phyloP scores from a whole-genome alignment of 148 eudicot genomes.

The Camellia granthamiana region DNA sequence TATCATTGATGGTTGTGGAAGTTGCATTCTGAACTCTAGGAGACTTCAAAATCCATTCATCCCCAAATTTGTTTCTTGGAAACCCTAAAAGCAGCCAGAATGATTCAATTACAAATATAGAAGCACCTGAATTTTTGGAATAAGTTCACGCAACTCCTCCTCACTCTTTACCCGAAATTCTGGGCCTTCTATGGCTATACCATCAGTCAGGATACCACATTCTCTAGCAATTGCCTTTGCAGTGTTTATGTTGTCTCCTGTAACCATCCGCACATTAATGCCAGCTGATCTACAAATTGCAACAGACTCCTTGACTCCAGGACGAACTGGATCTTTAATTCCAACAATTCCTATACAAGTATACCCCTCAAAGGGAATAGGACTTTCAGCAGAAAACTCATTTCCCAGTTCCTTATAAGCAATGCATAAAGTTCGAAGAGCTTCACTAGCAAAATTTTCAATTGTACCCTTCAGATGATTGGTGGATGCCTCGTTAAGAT shows the following conservation, averaged over 20 bases:
- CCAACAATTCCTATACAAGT: conserved; percentile 74
- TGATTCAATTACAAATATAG: neutral
- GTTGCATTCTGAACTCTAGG: neutral
- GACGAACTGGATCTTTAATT: conserved; percentile 84
- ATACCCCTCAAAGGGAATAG: conserved; percentile 62
- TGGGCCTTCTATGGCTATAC: conserved; percentile 84
- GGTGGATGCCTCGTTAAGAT: conserved; percentile 41
- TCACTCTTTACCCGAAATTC: conserved; percentile 66
- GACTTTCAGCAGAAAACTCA: conserved; percentile 37
- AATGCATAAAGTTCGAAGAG: conserved; percentile 81
- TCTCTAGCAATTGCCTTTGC: conserved; percentile 90
- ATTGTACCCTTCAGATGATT: conserved; percentile 46
- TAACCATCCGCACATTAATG: conserved; percentile 72
- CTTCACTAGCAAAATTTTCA: conserved; percentile 72
- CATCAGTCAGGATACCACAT: conserved; percentile 81
- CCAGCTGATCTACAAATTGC: conserved; percentile 80
- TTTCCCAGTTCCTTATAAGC: conserved; percentile 60
- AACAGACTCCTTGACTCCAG: conserved; percentile 85
- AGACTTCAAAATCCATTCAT: neutral
- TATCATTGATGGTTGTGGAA: neutral
- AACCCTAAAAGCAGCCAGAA: neutral
- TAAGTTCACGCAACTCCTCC: conserved; percentile 56
- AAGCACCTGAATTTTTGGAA: conserved; percentile 76
- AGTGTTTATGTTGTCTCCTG: conserved; percentile 82
- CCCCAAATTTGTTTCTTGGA: conserved; percentile 2